Evolutionary conservation across 2,329 filamentous ascomycete genomes (phyloP).

Genomic region (Colletotrichum somersetense): DNA sequence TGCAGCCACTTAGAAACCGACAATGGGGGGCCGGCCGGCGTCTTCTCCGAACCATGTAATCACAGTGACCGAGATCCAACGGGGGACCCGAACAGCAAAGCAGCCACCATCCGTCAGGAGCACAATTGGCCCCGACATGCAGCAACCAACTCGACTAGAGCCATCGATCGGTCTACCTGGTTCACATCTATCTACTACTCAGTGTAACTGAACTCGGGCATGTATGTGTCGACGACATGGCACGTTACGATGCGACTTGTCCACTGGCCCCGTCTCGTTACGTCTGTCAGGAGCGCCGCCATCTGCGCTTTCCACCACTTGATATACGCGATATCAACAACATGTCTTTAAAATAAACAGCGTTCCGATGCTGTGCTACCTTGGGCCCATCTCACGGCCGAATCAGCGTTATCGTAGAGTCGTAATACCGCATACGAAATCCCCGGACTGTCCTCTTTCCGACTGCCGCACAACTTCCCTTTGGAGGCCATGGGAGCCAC

Average conservation of each 20-base stretch:
- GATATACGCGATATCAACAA: slow-evolving; percentile 18
- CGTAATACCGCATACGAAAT: slow-evolving; percentile 22
- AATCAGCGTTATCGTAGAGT: slow-evolving; percentile 31
- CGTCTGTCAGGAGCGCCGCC: background rate
- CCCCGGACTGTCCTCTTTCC: slow-evolving; percentile 24
- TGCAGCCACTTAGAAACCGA: background rate
- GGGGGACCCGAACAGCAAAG: background rate
- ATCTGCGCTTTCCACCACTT: slow-evolving; percentile 12
- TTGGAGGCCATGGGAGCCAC: background rate
- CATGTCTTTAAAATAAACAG: slow-evolving; percentile 30
- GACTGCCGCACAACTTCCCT: background rate
- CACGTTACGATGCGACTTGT: background rate
- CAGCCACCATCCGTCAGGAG: background rate
- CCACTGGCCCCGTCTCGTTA: background rate
- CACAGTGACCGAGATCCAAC: background rate
- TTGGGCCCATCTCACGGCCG: background rate
- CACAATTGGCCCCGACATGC: background rate
- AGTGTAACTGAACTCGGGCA: background rate
- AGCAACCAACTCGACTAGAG: background rate
- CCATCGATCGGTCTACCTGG: too few relatives aligned
- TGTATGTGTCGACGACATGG: background rate
- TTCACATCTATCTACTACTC: background rate
- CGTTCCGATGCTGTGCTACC: slow-evolving; percentile 12
- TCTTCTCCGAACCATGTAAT: background rate
- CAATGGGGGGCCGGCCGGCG: background rate